A percentile compares a stretch with the other conserved stretches of the same genome.
These are phyloP conservation scores for Neurospora crassa DNA, from an alignment of 2,329 filamentous ascomycete genomes.

Conservation along the genomic window DNA sequence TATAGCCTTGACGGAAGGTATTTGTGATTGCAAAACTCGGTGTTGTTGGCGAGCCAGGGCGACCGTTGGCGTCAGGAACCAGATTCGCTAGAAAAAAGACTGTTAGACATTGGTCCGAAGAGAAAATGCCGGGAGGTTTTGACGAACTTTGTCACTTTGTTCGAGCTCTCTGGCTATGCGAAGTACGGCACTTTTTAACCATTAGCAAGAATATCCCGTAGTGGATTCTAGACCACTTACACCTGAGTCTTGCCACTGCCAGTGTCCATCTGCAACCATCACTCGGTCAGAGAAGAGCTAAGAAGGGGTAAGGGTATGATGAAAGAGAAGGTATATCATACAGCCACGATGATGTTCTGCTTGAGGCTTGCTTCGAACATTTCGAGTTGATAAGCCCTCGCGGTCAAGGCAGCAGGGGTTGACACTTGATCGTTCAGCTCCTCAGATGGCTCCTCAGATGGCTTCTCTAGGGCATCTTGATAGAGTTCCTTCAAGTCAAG, in stretches of 20 bases:
- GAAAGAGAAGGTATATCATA: slow-evolving; percentile 23
- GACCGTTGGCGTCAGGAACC: slow-evolving; percentile 67
- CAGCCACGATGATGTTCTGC: slow-evolving; percentile 62
- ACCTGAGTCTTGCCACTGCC: slow-evolving; percentile 72
- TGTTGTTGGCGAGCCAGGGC: slow-evolving; percentile 58
- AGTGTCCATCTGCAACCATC: slow-evolving; percentile 57
- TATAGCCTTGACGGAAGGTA: slow-evolving; percentile 48
- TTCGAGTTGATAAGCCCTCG: slow-evolving; percentile 62
- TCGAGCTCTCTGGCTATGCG: slow-evolving; percentile 59
- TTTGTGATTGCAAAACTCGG: slow-evolving; percentile 47
- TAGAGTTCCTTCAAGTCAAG: not conserved
- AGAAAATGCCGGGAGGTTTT: not conserved
- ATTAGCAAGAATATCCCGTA: slow-evolving; percentile 14
- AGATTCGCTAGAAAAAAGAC: slow-evolving; percentile 40
- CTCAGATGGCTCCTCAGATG: not conserved
- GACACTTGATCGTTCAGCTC: slow-evolving; percentile 8
- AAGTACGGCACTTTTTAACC: slow-evolving; percentile 46
- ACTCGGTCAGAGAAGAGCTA: slow-evolving; percentile 2
- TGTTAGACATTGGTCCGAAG: slow-evolving; percentile 12
- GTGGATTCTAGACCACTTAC: slow-evolving; percentile 34
- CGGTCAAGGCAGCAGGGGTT: slow-evolving; percentile 25
- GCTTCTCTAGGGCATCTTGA: not conserved
- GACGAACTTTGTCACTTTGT: slow-evolving; percentile 43
- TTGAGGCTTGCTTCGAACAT: slow-evolving; percentile 64
- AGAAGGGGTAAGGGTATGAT: not conserved